Evolutionary conservation across 176 grass and related monocot genomes (phyloP).

Genomic region (Ensete glaucum): DNA sequence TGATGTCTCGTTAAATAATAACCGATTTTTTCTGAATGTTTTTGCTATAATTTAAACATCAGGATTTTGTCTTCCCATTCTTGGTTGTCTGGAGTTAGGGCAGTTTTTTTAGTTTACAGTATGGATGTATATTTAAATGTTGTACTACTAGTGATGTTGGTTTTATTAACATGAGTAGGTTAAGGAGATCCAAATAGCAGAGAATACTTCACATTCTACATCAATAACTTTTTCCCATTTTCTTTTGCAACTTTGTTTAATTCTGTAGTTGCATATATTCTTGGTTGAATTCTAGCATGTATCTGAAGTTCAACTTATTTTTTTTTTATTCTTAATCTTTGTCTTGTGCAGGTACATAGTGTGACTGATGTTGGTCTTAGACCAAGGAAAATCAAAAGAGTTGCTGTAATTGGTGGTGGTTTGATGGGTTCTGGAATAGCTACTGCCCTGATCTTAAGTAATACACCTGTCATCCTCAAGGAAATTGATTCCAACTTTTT

Average conservation of each 20-base stretch:
- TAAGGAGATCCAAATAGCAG: background rate
- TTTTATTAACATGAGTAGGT: background rate
- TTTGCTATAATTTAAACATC: no score
- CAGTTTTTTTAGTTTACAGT: no score
- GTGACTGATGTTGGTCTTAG: slow-evolving; percentile 84
- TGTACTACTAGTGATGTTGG: background rate
- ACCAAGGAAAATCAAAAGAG: slow-evolving; percentile 79
- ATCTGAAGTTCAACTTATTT: background rate
- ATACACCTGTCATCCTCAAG: slow-evolving; percentile 82
- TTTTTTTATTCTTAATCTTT: slow-evolving; percentile 2
- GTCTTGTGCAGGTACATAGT: slow-evolving; percentile 63
- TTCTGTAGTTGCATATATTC: no score
- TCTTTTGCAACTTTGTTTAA: no score
- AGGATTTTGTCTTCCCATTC: no score
- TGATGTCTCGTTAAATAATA: no score
- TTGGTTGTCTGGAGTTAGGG: no score
- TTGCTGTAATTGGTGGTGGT: slow-evolving; percentile 96
- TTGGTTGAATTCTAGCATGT: background rate
- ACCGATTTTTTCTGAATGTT: no score
- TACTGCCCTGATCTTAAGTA: slow-evolving; percentile 78
- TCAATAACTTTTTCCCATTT: no score
- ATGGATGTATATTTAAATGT: no score
- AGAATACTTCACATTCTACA: no score
- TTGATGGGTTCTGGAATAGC: slow-evolving; percentile 99
- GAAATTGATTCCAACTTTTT: slow-evolving; percentile 84